Conservation (phyloP, 768 basidiomycete species). For the Termitomyces bulborhizus region DNA sequence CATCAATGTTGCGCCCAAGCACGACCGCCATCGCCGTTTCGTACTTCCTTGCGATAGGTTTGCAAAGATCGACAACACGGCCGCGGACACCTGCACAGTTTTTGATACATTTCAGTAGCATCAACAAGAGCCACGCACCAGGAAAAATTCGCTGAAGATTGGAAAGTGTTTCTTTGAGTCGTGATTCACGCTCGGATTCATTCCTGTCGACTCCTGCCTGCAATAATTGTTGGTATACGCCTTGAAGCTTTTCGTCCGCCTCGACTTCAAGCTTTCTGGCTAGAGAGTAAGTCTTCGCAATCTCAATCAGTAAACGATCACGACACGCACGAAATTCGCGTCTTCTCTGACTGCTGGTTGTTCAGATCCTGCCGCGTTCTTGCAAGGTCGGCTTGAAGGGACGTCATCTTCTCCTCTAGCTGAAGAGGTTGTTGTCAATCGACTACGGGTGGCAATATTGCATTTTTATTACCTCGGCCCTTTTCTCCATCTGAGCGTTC, state of each 20-base stretch:
- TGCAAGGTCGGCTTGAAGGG: conserved; percentile 55
- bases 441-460: background rate
- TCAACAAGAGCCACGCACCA: conserved; percentile 33
- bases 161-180: conserved; percentile 79
- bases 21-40: conserved; percentile 89
- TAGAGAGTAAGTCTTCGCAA: background rate
- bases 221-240: conserved; percentile 75
- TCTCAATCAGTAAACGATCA: background rate
- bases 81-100: conserved; percentile 72
- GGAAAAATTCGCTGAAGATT: conserved; percentile 88
- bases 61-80: conserved; percentile 89
- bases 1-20: conserved; percentile 91
- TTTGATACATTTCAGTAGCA: background rate
- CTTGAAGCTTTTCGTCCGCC: conserved; percentile 85
- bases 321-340: conserved; percentile 61
- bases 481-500: conserved; percentile 39
- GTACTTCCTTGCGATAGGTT: conserved; percentile 89
- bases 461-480: conserved; percentile 44
- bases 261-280: conserved; percentile 84
- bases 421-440: conserved; percentile 15
- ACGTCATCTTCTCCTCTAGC: conserved; percentile 57
- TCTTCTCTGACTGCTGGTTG: conserved; percentile 78
- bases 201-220: conserved; percentile 87
- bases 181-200: conserved; percentile 79
- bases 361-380: conserved; percentile 73